Base-by-base conservation (phyloP, 768 basidiomycete species). In the Pisolithus sp. region DNA sequence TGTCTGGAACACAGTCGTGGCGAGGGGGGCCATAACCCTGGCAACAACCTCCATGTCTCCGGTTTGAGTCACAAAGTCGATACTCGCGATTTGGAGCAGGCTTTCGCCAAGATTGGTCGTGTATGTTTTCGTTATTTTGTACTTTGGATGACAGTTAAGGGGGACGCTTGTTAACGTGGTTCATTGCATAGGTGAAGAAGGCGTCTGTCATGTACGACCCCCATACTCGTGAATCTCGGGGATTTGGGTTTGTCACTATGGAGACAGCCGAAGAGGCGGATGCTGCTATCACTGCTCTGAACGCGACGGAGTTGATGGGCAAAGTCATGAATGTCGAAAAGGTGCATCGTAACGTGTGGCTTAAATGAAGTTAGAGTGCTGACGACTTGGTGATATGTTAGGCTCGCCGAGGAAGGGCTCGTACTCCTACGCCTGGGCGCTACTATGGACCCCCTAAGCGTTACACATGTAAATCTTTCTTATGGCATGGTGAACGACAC, bases 381-480 rank as follows among this genome's bases (percentile, higher is more conserved):
- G 8, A 46, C 8, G 37, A 54, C 59, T 13, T 43, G 49, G 31
- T 51, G 12, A 15, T 15, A 5, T 53, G 20, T 50, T 23, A 91
- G 90, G 92, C 92, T 57, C 87, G 91, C 47, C 86, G 91, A 58
- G 92, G 87, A 51, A 85, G 92, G 55, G 92, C 91, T 17, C 78
- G 92, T 57, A 89, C 92, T 12, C 89, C 95, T 3, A 99, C 95
- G 6, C 95, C 95, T 3, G 95, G 95, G 24, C 74, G 87, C 49
- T 99, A 99, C 78, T 91, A 89, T 56, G 94, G 93, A 0, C 91
- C 93, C 44, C 90, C 93, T 41, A 93, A 94, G 72, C 79, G 89
- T 37, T 71, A 74, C 53, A 84, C 86, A 55, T 67, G 85, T 85
- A 59, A 53, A 78, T 68, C 28, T 46, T 15, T n/a, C 23, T 47